A percentile compares a stretch with the other conserved stretches of the same genome.
These are phyloP conservation scores for Dictyostelium intermedium DNA, from an alignment of 78 protist genomes.

Conservation along the genomic window DNA sequence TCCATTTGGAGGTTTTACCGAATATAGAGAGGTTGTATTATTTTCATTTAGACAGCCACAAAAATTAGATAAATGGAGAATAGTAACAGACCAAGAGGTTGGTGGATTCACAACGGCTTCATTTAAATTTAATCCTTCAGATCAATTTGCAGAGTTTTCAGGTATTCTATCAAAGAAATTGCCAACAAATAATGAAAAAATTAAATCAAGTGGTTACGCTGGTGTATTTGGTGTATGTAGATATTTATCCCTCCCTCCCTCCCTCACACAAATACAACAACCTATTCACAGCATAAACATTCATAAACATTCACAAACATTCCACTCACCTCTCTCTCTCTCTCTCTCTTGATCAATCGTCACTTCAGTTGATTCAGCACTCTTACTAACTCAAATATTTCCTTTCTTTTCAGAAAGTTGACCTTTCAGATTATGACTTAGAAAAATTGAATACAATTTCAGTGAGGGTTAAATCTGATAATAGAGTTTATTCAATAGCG, in stretches of 20 bases:
- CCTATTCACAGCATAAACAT: too few relatives aligned
- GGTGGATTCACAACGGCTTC: conserved; percentile 31
- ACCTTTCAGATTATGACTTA: neutral
- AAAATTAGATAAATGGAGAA: conserved; percentile 27
- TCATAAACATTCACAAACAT: too few relatives aligned
- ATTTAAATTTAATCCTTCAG: neutral
- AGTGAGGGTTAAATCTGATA: conserved; percentile 16
- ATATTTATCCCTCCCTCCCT: neutral
- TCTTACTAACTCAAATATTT: neutral
- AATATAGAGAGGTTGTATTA: conserved; percentile 20
- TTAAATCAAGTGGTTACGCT: conserved; percentile 30
- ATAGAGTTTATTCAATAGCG: conserved; percentile 37
- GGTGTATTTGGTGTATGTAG: conserved; percentile 22
- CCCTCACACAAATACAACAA: too few relatives aligned
- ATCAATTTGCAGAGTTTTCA: neutral
- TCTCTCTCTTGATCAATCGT: too few relatives aligned
- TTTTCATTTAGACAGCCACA: conserved; percentile 13
- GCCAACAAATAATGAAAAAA: conserved; percentile 26
- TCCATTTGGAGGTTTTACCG: neutral
- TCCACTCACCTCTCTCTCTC: too few relatives aligned
- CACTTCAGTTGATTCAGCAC: neutral
- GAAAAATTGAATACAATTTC: neutral
- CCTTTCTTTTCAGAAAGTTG: neutral
- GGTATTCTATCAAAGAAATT: conserved; percentile 47
- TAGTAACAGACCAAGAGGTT: conserved; percentile 59